A percentile compares a stretch with the other conserved stretches of the same genome.
Evolutionary conservation across 768 basidiomycete species (phyloP).

Genomic region (Leccinum olivaceopallidum): DNA sequence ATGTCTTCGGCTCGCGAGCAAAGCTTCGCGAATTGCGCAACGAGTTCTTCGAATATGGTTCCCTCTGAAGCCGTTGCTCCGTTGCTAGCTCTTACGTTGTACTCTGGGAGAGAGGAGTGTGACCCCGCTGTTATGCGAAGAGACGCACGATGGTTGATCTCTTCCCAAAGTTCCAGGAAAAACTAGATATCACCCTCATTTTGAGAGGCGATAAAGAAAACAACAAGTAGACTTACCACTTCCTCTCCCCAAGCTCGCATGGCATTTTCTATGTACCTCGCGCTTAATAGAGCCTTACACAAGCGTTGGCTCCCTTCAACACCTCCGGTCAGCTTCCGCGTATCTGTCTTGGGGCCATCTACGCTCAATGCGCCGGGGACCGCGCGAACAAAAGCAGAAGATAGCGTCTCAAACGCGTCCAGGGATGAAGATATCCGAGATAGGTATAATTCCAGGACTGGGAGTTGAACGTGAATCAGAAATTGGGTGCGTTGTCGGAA

Average conservation of each 20-base stretch:
- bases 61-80: constrained; percentile 45
- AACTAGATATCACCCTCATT: constrained; percentile 51
- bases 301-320: constrained; percentile 81
- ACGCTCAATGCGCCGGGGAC: constrained; percentile 89
- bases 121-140: constrained; percentile 56
- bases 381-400: constrained; percentile 82
- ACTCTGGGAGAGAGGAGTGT: constrained; percentile 52
- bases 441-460: constrained; percentile 76
- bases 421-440: constrained; percentile 78
- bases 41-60: constrained; percentile 79
- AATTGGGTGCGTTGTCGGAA: constrained; percentile 80
- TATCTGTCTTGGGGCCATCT: constrained; percentile 43
- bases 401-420: constrained; percentile 92
- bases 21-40: constrained; percentile 62
- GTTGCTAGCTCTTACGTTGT: constrained; percentile 18
- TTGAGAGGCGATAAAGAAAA: constrained; percentile 1
- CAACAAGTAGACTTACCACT: constrained; percentile 51
- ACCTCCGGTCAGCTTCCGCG: constrained; percentile 73
- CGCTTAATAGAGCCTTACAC: constrained; percentile 84
- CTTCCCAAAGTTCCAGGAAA: constrained; percentile 88
- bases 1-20: constrained; percentile 81
- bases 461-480: constrained; percentile 81
- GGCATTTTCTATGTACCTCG: constrained; percentile 65
- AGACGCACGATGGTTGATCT: constrained; percentile 62
- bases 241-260: constrained; percentile 91